Conservation (phyloP, 176 grass and related monocot species). For the Oryza coarctata region DNA sequence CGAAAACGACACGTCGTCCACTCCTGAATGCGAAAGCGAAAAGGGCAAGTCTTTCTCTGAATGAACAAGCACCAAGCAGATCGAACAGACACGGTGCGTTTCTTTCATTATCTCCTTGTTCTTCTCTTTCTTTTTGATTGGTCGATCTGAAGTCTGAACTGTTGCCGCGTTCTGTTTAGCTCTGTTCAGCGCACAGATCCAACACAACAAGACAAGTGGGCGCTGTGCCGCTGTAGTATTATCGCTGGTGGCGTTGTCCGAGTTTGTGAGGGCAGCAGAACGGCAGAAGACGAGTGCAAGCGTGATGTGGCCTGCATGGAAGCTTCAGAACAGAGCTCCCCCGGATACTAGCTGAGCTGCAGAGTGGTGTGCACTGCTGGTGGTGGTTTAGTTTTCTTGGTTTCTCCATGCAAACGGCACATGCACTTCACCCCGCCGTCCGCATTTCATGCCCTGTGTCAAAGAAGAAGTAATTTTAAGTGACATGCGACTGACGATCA, state of each 20-base stretch:
- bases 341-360: constrained; percentile 32
- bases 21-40: neutral
- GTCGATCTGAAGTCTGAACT: neutral
- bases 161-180: constrained; percentile 14
- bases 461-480: too few relatives aligned
- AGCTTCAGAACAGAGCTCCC: constrained; percentile 48
- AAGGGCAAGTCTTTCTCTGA: neutral
- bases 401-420: neutral
- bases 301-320: constrained; percentile 24
- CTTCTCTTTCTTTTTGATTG: neutral
- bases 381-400: neutral
- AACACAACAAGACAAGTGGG: neutral
- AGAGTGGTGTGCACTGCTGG: neutral
- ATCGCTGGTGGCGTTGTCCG: constrained; percentile 17
- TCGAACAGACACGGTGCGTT: neutral
- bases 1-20: constrained; percentile 20
- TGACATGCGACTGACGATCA: neutral
- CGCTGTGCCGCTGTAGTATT: neutral
- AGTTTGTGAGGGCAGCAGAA: neutral
- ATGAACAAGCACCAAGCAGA: constrained; percentile 8
- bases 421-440: neutral
- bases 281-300: neutral
- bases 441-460: neutral
- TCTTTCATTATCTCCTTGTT: neutral
- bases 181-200: neutral